Evolutionary conservation across 495 filamentous ascomycete genomes (phyloP).

Genomic region (Poronia punctata): DNA sequence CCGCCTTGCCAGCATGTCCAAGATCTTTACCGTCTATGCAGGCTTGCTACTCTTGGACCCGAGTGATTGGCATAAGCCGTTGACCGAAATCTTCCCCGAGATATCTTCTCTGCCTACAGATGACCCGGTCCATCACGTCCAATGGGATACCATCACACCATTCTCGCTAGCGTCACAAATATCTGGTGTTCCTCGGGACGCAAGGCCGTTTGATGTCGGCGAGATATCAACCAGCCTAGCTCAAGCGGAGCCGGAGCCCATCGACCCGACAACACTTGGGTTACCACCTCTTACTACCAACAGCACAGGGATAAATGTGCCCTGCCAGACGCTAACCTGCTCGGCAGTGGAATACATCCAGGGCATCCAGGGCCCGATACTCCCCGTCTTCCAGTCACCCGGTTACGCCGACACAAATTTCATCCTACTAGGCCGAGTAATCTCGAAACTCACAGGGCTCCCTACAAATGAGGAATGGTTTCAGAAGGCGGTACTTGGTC

Average conservation of each 20-base stretch:
- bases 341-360: constrained; percentile 13
- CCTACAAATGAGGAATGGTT: constrained; percentile 17
- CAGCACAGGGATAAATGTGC: constrained; percentile 15
- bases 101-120: constrained; percentile 14
- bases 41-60: constrained; percentile 29
- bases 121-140: constrained; percentile 21
- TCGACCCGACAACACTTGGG: constrained; percentile 19
- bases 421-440: constrained; percentile 26
- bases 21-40: constrained; percentile 36
- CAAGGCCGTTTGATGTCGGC: constrained; percentile 14
- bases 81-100: constrained; percentile 31
- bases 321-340: constrained; percentile 9
- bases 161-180: constrained; percentile 39
- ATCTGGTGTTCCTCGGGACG: constrained; percentile 37
- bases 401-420: constrained; percentile 28
- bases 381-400: constrained; percentile 26
- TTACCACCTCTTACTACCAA: constrained; percentile 30
- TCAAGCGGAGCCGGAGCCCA: not conserved
- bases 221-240: constrained; percentile 9
- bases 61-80: constrained; percentile 34
- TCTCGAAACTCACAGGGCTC: constrained; percentile 21
- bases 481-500: constrained; percentile 20
- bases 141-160: constrained; percentile 41
- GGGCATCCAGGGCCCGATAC: constrained; percentile 19
- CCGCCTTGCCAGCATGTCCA: constrained; percentile 39